A percentile compares a stretch with the other conserved stretches of the same genome.
phyloP scores from a whole-genome alignment of 2,329 filamentous ascomycete genomes.

The Lachnellula arida region DNA sequence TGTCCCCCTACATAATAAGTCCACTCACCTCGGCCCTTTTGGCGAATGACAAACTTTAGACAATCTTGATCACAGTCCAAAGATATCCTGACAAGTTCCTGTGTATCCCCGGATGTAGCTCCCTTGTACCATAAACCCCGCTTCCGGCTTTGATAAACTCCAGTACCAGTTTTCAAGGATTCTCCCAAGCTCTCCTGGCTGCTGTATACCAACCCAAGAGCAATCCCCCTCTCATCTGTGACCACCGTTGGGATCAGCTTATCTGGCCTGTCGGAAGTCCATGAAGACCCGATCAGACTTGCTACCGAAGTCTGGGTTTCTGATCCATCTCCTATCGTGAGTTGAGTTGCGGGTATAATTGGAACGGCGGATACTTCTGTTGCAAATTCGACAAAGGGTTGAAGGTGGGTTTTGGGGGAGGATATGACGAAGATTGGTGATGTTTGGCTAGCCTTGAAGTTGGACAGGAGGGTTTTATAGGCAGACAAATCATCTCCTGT shows the following conservation, averaged over 20 bases:
- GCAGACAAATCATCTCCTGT: slow-evolving; percentile 38
- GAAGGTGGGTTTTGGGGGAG: slow-evolving; percentile 12
- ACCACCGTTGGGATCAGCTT: slow-evolving; percentile 86
- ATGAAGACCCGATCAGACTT: slow-evolving; percentile 67
- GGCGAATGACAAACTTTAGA: slow-evolving; percentile 81
- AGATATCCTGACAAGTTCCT: slow-evolving; percentile 78
- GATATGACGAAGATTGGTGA: slow-evolving; percentile 29
- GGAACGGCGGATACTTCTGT: slow-evolving; percentile 51
- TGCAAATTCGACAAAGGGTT: slow-evolving; percentile 21
- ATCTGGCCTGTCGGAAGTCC: slow-evolving; percentile 77
- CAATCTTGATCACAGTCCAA: slow-evolving; percentile 94
- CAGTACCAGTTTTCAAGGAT: slow-evolving; percentile 69
- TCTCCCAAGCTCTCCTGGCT: slow-evolving; percentile 86
- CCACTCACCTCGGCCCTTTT: slow-evolving; percentile 68
- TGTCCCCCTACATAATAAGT: background rate
- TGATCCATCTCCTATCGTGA: slow-evolving; percentile 63
- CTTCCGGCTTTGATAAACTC: slow-evolving; percentile 95
- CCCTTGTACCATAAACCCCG: slow-evolving; percentile 96
- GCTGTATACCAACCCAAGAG: slow-evolving; percentile 89
- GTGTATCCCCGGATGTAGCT: slow-evolving; percentile 87
- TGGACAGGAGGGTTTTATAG: slow-evolving; percentile 28
- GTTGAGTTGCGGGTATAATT: slow-evolving; percentile 63
- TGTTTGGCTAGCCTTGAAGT: slow-evolving; percentile 22
- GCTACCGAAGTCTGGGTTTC: slow-evolving; percentile 59
- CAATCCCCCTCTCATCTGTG: slow-evolving; percentile 78